Percentiles rank a stretch among this genome's conserved stretches.
phyloP scores from a whole-genome alignment of 2,329 filamentous ascomycete species.

The Exophiala calicioides region DNA sequence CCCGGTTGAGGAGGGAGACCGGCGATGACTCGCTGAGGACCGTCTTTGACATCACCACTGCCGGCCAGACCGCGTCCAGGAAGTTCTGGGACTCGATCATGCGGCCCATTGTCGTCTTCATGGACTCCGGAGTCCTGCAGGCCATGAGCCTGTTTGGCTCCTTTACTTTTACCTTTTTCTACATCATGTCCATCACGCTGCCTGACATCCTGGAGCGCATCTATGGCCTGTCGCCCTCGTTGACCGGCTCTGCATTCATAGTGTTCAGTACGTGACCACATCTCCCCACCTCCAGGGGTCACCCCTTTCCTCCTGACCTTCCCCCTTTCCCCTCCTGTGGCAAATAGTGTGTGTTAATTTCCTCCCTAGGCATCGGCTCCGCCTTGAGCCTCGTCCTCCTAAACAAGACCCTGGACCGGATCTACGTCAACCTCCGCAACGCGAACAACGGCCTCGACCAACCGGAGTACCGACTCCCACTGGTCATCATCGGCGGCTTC shows the following conservation, averaged over 20 bases:
- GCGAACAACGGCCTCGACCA: slow-evolving; percentile 37
- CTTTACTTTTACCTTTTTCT: slow-evolving; percentile 50
- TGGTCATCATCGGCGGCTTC: slow-evolving; percentile 49
- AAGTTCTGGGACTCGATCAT: slow-evolving; percentile 46
- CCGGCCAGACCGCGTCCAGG: slow-evolving; percentile 5
- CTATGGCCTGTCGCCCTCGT: slow-evolving; percentile 34
- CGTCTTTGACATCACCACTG: slow-evolving; percentile 14
- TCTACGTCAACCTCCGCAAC: slow-evolving; percentile 33
- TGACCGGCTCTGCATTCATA: slow-evolving; percentile 34
- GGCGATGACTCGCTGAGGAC: slow-evolving; percentile 31
- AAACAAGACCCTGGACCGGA: slow-evolving; percentile 27
- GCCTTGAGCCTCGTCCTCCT: slow-evolving; percentile 27
- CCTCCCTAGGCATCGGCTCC: slow-evolving; percentile 30
- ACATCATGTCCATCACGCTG: slow-evolving; percentile 45
- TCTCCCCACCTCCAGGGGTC: neutral
- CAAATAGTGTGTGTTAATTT: neutral
- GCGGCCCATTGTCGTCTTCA: slow-evolving; percentile 59
- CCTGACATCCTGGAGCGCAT: slow-evolving; percentile 35
- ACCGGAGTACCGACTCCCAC: slow-evolving; percentile 48
- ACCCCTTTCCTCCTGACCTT: neutral
- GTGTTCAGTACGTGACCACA: slow-evolving; percentile 18
- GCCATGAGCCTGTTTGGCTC: slow-evolving; percentile 50
- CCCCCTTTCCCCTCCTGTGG: neutral
- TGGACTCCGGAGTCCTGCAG: slow-evolving; percentile 58
- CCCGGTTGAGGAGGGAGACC: slow-evolving; percentile 33